Conservation (phyloP, 306 rosid genomes). For the Malus sylvestris region DNA sequence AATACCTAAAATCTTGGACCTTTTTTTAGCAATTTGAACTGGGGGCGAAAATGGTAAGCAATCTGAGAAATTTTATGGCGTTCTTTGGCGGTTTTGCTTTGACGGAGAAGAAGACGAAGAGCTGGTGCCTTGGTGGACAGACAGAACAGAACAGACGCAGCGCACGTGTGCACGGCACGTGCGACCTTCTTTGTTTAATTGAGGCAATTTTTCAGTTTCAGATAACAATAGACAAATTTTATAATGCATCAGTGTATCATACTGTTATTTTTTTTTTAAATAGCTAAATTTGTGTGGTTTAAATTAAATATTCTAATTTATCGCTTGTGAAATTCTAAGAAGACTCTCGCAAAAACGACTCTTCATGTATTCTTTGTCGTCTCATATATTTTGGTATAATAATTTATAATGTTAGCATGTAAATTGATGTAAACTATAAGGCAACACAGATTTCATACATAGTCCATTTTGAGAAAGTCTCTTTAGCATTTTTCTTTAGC, state of each 20-base stretch:
- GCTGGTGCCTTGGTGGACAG: background rate
- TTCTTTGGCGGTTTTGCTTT: background rate
- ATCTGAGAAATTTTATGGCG: background rate
- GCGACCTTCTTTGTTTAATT: background rate
- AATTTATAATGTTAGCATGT: too few relatives aligned
- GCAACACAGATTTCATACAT: too few relatives aligned
- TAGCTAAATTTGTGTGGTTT: too few relatives aligned
- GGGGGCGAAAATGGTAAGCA: background rate
- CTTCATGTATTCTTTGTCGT: too few relatives aligned
- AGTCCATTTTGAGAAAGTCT: too few relatives aligned
- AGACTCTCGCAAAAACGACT: too few relatives aligned
- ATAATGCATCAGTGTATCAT: background rate
- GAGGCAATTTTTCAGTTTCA: background rate
- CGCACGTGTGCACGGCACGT: slow-evolving; percentile 10
- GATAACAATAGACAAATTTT: background rate
- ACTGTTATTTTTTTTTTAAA: too few relatives aligned
- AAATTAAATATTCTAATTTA: too few relatives aligned
- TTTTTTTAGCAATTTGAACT: background rate
- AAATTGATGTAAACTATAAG: too few relatives aligned
- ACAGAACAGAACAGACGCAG: background rate
- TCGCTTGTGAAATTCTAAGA: too few relatives aligned
- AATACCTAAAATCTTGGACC: background rate
- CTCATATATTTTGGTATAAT: too few relatives aligned
- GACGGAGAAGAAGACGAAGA: slow-evolving; percentile 11
- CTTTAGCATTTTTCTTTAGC: too few relatives aligned